Percentiles rank a stretch among this genome's conserved stretches.
Evolutionary conservation across 805 yeast species (phyloP).

Genomic region (Ogataea populi-albae): DNA sequence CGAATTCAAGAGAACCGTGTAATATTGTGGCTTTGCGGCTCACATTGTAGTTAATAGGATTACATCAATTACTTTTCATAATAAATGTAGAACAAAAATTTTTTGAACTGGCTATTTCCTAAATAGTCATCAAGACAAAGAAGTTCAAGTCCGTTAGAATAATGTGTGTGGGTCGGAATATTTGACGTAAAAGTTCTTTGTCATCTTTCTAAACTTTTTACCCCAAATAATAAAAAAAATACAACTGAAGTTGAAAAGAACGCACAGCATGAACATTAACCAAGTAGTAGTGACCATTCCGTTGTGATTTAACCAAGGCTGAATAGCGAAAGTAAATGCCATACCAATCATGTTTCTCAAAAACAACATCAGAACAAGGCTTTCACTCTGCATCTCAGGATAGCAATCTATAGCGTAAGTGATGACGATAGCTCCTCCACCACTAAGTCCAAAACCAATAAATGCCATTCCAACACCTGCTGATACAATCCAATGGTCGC

Average conservation of each 20-base stretch:
- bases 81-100: too few relatives aligned
- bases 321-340: conserved; percentile 44
- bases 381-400: conserved; percentile 42
- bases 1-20: too few relatives aligned
- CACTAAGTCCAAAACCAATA: conserved; percentile 44
- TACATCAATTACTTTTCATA: too few relatives aligned
- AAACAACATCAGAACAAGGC: conserved; percentile 41
- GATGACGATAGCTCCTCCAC: conserved; percentile 42
- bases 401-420: conserved; percentile 46
- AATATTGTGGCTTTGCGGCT: too few relatives aligned
- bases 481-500: conserved; percentile 40
- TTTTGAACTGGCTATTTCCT: too few relatives aligned
- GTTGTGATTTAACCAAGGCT: conserved; percentile 40
- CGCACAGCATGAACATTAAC: conserved; percentile 43
- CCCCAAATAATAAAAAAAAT: conserved; percentile 42
- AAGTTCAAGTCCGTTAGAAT: too few relatives aligned
- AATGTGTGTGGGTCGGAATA: too few relatives aligned
- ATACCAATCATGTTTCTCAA: conserved; percentile 44
- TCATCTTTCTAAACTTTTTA: conserved; percentile 36
- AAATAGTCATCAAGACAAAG: too few relatives aligned
- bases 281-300: conserved; percentile 43
- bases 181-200: conserved; percentile 29
- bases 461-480: conserved; percentile 44
- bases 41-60: too few relatives aligned
- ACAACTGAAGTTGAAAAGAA: conserved; percentile 40